Evolutionary conservation across 257 asterid genomes (phyloP).

Genomic region (Anisodus acutangulus): DNA sequence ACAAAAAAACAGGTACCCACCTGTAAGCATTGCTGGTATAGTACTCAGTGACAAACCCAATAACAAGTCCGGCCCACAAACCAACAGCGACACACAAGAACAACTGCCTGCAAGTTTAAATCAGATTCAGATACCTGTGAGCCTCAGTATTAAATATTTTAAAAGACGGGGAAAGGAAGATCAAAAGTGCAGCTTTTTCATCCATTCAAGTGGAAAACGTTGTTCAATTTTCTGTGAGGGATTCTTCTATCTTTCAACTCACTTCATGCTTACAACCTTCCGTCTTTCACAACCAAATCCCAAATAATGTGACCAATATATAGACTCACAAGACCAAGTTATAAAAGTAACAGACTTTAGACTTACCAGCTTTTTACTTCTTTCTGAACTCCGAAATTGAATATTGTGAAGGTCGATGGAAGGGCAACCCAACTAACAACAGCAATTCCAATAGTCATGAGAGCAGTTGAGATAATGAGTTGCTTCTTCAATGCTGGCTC

Average conservation of each 20-base stretch:
- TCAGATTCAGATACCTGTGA: not conserved
- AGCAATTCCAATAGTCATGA: constrained; percentile 73
- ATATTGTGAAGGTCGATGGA: constrained; percentile 74
- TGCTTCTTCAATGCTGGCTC: constrained; percentile 83
- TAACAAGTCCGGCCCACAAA: constrained; percentile 83
- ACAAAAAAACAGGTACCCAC: constrained; percentile 37
- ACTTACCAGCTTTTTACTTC: constrained; percentile 70
- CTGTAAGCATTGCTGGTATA: constrained; percentile 85
- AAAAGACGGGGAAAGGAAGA: constrained; percentile 12
- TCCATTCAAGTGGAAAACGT: not conserved
- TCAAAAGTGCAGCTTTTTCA: not conserved
- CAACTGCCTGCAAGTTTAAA: constrained; percentile 59
- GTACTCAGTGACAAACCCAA: constrained; percentile 79
- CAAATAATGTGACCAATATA: not conserved
- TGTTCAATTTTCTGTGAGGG: no score
- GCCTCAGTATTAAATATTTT: not conserved
- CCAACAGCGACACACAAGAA: constrained; percentile 82
- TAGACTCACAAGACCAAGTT: not conserved
- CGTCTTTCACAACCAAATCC: constrained; percentile 10
- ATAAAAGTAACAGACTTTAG: not conserved
- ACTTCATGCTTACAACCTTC: not conserved
- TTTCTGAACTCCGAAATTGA: constrained; percentile 73
- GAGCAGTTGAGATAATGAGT: constrained; percentile 68
- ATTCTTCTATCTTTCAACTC: no score
- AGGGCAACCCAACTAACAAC: constrained; percentile 64